phyloP scores from a whole-genome alignment of 768 basidiomycete genomes.

The Kondoa subrosea region DNA sequence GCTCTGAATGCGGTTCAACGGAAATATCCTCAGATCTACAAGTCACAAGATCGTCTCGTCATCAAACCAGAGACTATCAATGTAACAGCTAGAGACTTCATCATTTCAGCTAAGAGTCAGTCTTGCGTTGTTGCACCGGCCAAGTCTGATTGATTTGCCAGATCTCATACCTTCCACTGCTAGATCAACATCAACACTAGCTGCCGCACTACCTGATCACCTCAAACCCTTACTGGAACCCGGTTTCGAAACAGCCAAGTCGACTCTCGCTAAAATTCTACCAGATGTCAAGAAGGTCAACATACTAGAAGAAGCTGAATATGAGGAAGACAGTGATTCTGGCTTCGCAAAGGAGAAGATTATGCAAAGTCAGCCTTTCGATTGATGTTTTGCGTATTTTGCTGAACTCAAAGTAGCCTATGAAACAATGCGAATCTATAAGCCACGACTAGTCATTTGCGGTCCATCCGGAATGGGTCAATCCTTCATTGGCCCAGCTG shows the following conservation, averaged over 20 bases:
- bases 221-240: conserved; percentile 58
- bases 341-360: conserved; percentile 75
- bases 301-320: conserved; percentile 88
- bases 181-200: conserved; percentile 68
- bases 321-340: conserved; percentile 62
- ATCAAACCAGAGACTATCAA: conserved; percentile 71
- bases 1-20: conserved; percentile 90
- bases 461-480: conserved; percentile 82
- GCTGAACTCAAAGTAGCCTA: conserved; percentile 43
- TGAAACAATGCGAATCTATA: conserved; percentile 75
- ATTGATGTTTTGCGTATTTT: conserved; percentile 38
- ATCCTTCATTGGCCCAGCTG: conserved; percentile 69
- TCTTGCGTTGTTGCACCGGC: conserved; percentile 12
- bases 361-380: conserved; percentile 38
- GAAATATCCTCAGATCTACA: conserved; percentile 92
- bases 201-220: conserved; percentile 67
- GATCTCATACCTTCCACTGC: conserved; percentile 91
- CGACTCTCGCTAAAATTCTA: conserved; percentile 52
- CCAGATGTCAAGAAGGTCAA: conserved; percentile 64
- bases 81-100: conserved; percentile 76
- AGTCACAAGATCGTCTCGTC: conserved; percentile 64
- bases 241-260: conserved; percentile 54
- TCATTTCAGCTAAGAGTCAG: conserved; percentile 90
- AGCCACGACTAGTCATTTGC: conserved; percentile 69
- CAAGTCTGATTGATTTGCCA: conserved; percentile 29